phyloP scores from a whole-genome alignment of 257 asterid species.

The Cordia subcordata region DNA sequence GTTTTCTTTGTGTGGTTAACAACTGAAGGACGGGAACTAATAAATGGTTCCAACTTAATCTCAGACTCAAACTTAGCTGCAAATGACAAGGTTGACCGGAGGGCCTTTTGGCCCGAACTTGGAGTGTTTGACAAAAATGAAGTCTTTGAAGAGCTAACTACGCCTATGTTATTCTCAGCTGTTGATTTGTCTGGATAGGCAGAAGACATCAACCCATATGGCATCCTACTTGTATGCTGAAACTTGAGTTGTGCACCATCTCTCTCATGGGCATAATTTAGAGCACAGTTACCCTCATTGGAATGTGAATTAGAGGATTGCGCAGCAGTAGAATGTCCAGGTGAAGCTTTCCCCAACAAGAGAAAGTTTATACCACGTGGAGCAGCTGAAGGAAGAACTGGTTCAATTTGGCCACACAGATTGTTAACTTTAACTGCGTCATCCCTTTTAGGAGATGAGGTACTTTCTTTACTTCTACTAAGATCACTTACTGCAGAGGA shows the following conservation, averaged over 20 bases:
- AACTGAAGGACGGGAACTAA: constrained; percentile 6
- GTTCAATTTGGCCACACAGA: too few species aligned
- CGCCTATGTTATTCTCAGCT: constrained; percentile 17
- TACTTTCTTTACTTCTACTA: constrained; percentile 14
- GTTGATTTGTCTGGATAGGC: constrained; percentile 26
- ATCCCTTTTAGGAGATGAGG: constrained; percentile 4
- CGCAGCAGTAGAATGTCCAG: constrained; percentile 18
- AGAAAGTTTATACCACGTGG: constrained; percentile 33
- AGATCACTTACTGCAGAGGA: constrained; percentile 24
- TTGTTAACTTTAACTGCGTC: too few species aligned
- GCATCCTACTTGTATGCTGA: constrained; percentile 17
- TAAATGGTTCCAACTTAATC: constrained; percentile 34
- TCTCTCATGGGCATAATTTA: constrained; percentile 20
- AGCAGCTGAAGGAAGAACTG: constrained; percentile 14
- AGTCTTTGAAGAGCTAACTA: constrained; percentile 30
- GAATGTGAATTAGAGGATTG: constrained; percentile 7
- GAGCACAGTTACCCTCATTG: constrained; percentile 15
- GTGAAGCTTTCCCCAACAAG: constrained; percentile 19
- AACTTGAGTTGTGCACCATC: constrained; percentile 16
- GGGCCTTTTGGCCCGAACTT: constrained; percentile 49
- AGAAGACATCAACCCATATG: constrained; percentile 8
- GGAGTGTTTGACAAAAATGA: constrained; percentile 39
- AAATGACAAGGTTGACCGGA: constrained; percentile 63
- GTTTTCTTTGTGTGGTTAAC: constrained; percentile 16
- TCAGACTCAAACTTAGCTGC: constrained; percentile 68